Evolutionary conservation across 2,329 filamentous ascomycete species (phyloP).

Genomic region (Cladosporium sp.): DNA sequence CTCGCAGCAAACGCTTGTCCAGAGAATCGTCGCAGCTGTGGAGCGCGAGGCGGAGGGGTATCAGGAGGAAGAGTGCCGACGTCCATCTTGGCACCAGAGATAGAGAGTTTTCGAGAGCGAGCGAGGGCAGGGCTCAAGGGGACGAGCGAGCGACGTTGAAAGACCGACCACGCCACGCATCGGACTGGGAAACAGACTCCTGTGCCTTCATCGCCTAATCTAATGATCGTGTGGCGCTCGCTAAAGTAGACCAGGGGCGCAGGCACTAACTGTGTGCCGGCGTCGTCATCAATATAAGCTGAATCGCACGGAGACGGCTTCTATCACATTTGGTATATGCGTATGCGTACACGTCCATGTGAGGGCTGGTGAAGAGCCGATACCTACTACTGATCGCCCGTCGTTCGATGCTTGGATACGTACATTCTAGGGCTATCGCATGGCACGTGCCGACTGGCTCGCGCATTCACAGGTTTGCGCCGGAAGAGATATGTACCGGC

Average conservation of each 20-base stretch:
- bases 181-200: neutral
- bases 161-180: neutral
- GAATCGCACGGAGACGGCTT: neutral
- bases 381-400: neutral
- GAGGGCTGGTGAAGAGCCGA: neutral
- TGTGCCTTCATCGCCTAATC: neutral
- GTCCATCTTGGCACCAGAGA: slow-evolving; percentile 9
- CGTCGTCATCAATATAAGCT: slow-evolving; percentile 6
- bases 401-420: neutral
- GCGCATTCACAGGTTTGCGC: neutral
- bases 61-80: neutral
- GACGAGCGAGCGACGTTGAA: neutral
- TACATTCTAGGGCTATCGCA: neutral
- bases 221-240: neutral
- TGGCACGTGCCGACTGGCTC: neutral
- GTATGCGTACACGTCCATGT: neutral
- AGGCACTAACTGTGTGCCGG: neutral
- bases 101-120: neutral
- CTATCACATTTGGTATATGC: neutral
- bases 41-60: neutral
- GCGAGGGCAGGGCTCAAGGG: neutral
- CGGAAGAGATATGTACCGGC: neutral
- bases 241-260: neutral
- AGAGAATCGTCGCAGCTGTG: slow-evolving; percentile 1
- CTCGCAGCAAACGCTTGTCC: slow-evolving; percentile 3